A percentile compares a stretch with the other conserved stretches of the same genome.
These are phyloP conservation scores for Sarocladiaceae sp. DNA, from an alignment of 2,329 filamentous ascomycete genomes.

Conservation along the genomic window DNA sequence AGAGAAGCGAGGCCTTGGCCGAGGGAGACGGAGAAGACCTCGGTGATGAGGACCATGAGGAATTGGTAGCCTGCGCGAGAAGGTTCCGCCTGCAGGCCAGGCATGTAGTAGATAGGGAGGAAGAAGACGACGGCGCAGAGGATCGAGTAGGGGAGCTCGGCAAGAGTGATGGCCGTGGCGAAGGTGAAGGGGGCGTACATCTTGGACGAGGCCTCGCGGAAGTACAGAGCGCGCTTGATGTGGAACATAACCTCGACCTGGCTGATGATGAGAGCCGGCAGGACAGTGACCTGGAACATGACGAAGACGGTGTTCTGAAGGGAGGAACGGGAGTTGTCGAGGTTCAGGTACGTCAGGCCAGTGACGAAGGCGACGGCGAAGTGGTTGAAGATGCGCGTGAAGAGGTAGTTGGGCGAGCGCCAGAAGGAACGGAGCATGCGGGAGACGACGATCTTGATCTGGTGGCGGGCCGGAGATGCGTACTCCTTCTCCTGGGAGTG, in stretches of 20 bases:
- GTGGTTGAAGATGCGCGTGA: constrained; percentile 82
- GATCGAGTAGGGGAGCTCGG: constrained; percentile 78
- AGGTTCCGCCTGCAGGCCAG: constrained; percentile 58
- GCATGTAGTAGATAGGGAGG: constrained; percentile 78
- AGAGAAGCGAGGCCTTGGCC: constrained; percentile 71
- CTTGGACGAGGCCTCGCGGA: constrained; percentile 79
- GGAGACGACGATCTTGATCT: constrained; percentile 67
- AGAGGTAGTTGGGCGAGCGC: constrained; percentile 83
- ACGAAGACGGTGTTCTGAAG: constrained; percentile 84
- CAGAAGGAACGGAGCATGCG: constrained; percentile 76
- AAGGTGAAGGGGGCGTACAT: constrained; percentile 81
- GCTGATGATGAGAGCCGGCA: constrained; percentile 75
- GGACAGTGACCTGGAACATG: constrained; percentile 82
- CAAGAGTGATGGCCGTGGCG: constrained; percentile 67
- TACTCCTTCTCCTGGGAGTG: constrained; percentile 63
- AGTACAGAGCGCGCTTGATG: constrained; percentile 72
- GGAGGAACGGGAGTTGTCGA: constrained; percentile 67
- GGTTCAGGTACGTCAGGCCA: constrained; percentile 71
- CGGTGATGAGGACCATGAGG: constrained; percentile 75
- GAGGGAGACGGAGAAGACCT: constrained; percentile 76
- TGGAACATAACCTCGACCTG: constrained; percentile 80
- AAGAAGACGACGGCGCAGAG: constrained; percentile 78
- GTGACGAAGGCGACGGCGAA: constrained; percentile 70
- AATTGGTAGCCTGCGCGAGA: constrained; percentile 78
- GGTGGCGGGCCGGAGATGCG: constrained; percentile 72